These are phyloP conservation scores for Dactylonectria macrodidyma DNA, from an alignment of 2,329 filamentous ascomycete species.

Conservation along the genomic window DNA sequence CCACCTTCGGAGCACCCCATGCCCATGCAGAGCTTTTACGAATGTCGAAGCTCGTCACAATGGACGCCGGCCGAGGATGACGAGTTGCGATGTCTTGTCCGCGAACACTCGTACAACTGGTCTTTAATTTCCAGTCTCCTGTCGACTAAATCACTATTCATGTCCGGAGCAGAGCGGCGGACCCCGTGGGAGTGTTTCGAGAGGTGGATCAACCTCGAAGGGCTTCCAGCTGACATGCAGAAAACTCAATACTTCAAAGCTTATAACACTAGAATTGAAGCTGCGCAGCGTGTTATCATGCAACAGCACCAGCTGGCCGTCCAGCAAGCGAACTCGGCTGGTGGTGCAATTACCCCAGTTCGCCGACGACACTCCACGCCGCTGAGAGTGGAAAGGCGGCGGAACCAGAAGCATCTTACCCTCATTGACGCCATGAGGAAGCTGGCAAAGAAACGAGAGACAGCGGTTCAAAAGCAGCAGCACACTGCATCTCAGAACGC, in stretches of 20 bases:
- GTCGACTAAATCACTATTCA: constrained; percentile 79
- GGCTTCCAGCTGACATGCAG: constrained; percentile 91
- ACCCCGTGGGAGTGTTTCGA: constrained; percentile 99
- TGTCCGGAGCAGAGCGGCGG: constrained; percentile 89
- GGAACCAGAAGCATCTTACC: constrained; percentile 88
- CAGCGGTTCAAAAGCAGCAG: constrained; percentile 87
- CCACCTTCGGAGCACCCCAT: constrained; percentile 93
- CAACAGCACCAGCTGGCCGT: constrained; percentile 67
- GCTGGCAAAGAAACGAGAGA: constrained; percentile 93
- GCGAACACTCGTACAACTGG: constrained; percentile 98
- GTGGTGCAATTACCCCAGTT: constrained; percentile 55
- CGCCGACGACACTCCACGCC: constrained; percentile 83
- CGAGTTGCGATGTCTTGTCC: constrained; percentile 85
- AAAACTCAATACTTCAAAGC: constrained; percentile 95
- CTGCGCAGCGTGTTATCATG: constrained; percentile 69
- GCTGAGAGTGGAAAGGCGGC: constrained; percentile 86
- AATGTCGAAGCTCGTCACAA: constrained; percentile 87
- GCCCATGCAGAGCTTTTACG: constrained; percentile 92
- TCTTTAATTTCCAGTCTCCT: constrained; percentile 90
- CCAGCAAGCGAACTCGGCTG: constrained; percentile 65
- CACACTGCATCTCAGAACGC: constrained; percentile 85
- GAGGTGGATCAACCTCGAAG: constrained; percentile 93
- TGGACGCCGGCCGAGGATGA: constrained; percentile 95
- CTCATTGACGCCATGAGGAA: constrained; percentile 97
- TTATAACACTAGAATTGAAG: constrained; percentile 73